Percentiles rank a stretch among this genome's conserved stretches.
Evolutionary conservation across 2,329 filamentous ascomycete species (phyloP).

Genomic region (Hirsutella thompsonii): DNA sequence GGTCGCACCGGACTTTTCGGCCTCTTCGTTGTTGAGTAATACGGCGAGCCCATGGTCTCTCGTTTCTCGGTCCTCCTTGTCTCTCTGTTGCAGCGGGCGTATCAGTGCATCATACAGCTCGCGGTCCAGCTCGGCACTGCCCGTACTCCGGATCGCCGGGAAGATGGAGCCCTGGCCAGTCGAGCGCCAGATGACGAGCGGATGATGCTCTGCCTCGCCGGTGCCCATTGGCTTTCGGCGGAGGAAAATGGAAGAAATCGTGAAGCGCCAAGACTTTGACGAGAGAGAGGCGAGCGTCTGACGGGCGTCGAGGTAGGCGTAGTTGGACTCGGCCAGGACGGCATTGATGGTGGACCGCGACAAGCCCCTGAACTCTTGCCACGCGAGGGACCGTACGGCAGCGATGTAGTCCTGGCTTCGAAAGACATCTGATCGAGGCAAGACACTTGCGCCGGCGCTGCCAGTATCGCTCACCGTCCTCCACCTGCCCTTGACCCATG

Average conservation of each 20-base stretch:
- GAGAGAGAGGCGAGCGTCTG: conserved; percentile 56
- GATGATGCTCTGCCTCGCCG: conserved; percentile 44
- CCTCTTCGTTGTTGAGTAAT: conserved; percentile 43
- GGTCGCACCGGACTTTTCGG: conserved; percentile 39
- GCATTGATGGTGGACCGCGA: conserved; percentile 63
- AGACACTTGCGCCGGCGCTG: conserved; percentile 15
- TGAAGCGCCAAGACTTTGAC: conserved; percentile 65
- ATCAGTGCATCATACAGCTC: conserved; percentile 49
- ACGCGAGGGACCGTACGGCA: conserved; percentile 55
- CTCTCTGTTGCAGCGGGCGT: conserved; percentile 33
- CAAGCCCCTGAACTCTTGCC: conserved; percentile 64
- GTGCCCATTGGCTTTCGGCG: conserved; percentile 45
- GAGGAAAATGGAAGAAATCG: conserved; percentile 57
- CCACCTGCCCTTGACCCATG: conserved; percentile 60
- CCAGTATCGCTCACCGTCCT: conserved; percentile 28
- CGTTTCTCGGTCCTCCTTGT: conserved; percentile 29
- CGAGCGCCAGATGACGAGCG: conserved; percentile 48
- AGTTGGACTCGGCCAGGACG: conserved; percentile 69
- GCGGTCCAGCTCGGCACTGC: conserved; percentile 48
- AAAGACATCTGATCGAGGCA: conserved; percentile 53
- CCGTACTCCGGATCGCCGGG: conserved; percentile 53
- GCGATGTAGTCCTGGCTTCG: conserved; percentile 53
- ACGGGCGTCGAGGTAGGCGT: conserved; percentile 61
- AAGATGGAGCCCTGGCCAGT: conserved; percentile 40
- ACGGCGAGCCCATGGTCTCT: conserved; percentile 40